Evolutionary conservation across 2,329 filamentous ascomycete genomes (phyloP), one percentile per base, ranked within the genome.

Genomic region (Neofusicoccum ribis): DNA sequence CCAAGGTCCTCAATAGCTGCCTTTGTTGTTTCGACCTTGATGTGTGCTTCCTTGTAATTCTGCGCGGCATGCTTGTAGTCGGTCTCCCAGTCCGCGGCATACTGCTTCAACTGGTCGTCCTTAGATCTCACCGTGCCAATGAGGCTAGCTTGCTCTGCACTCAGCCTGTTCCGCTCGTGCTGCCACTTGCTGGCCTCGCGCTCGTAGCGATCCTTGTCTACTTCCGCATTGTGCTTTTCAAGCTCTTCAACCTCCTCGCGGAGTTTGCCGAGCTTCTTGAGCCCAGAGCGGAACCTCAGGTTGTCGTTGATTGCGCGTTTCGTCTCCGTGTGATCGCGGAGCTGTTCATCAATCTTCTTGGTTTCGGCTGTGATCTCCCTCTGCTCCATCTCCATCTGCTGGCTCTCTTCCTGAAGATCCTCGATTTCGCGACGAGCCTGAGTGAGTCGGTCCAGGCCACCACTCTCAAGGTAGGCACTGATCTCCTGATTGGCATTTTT

Each of bases 271-370:
- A 97, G 83, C 43, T 89, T 84, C 63, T 88, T 85, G 64, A 88
- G 83, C 67, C 91, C 89, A 73, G 90, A 89, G 65, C 95, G 91
- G 75, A 93, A 97, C 68, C 89, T 89, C 60, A 98, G 81, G 72
- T 99, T 99, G 75, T 98, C 93, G 23, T 84, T 84, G 70, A 99
- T 97, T 68, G 91, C 93, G 71, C 91, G 90, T 79, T 93, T 94
- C 64, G 89, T 93, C 66, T 89, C 88, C 68, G 93, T 91, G 65
- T 91, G 91, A 72, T 93, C 92, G 70, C 88, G 87, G 60, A 93
- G 85, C 61, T 92, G 89, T 56, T 91, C 86, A 69, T 90, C 90
- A 59, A 97, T 84, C 70, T 89, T 88, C 77, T 96, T 95, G 67
- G 91, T 88, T 64, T 90, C 86, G 27, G 85, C 82, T 2, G 88